Conservation (phyloP, 768 basidiomycete genomes). For the Psilocybe tampanensis region DNA sequence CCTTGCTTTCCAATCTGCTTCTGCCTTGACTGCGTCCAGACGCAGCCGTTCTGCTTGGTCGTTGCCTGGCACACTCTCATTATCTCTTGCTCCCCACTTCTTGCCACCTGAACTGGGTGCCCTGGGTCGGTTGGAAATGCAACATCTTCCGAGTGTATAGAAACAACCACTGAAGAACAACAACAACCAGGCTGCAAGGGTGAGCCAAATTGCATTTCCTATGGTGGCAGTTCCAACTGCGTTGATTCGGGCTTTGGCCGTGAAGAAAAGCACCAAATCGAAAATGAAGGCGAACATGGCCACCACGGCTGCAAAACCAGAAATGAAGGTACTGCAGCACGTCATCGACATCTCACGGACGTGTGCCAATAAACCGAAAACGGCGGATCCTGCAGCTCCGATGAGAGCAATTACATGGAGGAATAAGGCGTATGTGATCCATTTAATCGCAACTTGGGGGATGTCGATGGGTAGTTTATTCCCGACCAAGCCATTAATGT, state of each 20-base stretch:
- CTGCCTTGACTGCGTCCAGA: conserved; percentile 84
- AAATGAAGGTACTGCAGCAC: conserved; percentile 80
- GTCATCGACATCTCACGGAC: conserved; percentile 85
- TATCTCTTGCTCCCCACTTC: conserved; percentile 38
- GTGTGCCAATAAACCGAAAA: conserved; percentile 89
- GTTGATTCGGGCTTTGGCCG: conserved; percentile 86
- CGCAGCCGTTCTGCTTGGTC: conserved; percentile 69
- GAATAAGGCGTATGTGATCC: conserved; percentile 93
- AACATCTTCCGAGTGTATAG: conserved; percentile 84
- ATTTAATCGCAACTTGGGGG: conserved; percentile 84
- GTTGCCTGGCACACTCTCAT: conserved; percentile 24
- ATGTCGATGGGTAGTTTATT: conserved; percentile 68
- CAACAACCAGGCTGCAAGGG: conserved; percentile 81
- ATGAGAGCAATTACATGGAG: conserved; percentile 88
- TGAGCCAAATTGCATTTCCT: conserved; percentile 92
- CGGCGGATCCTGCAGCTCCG: conserved; percentile 66
- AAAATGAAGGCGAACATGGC: conserved; percentile 90
- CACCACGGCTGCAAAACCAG: conserved; percentile 78
- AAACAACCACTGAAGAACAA: conserved; percentile 92
- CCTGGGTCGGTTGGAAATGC: conserved; percentile 55
- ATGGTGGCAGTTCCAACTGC: conserved; percentile 75
- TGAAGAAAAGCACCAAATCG: conserved; percentile 89
- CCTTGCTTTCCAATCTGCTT: conserved; percentile 78
- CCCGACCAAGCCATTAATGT: conserved; percentile 81
- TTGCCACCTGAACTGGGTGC: conserved; percentile 17